Evolutionary conservation across 805 yeast species (phyloP).

Genomic region (Lachancea dasiensis): DNA sequence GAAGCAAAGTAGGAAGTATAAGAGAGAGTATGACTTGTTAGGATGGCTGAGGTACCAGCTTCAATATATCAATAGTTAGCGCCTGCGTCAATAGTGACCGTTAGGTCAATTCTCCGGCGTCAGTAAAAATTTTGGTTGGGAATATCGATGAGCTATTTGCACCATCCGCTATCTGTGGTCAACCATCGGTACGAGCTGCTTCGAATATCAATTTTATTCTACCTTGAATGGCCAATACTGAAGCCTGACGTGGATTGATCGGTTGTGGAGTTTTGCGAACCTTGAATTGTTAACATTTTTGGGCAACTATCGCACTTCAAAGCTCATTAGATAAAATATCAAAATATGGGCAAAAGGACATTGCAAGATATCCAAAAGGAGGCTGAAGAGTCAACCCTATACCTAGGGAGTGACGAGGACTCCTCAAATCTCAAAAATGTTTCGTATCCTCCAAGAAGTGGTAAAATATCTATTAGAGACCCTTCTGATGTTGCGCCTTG

Average conservation of each 20-base stretch:
- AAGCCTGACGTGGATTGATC: background rate
- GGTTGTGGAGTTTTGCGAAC: background rate
- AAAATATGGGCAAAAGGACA: constrained; percentile 24
- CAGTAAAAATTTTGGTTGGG: background rate
- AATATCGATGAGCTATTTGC: background rate
- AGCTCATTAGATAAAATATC: background rate
- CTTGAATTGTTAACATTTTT: too few species aligned
- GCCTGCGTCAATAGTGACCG: constrained; percentile 1
- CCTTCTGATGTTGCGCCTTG: constrained; percentile 38
- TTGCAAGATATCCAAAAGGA: constrained; percentile 41
- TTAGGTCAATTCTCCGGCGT: background rate
- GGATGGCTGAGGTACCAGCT: too few species aligned
- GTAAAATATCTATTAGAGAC: constrained; percentile 6
- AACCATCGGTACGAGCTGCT: background rate
- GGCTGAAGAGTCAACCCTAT: constrained; percentile 54
- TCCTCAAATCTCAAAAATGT: constrained; percentile 47
- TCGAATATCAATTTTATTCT: background rate
- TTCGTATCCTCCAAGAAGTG: constrained; percentile 19
- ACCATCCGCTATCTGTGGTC: background rate
- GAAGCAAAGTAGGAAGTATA: too few species aligned
- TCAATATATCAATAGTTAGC: too few species aligned
- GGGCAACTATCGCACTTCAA: background rate
- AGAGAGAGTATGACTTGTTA: too few species aligned
- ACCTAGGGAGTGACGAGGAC: constrained; percentile 67
- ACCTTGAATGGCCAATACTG: background rate